phyloP scores from a whole-genome alignment of 192 early-diverging fungal genomes.

The Podochytrium sp. region DNA sequence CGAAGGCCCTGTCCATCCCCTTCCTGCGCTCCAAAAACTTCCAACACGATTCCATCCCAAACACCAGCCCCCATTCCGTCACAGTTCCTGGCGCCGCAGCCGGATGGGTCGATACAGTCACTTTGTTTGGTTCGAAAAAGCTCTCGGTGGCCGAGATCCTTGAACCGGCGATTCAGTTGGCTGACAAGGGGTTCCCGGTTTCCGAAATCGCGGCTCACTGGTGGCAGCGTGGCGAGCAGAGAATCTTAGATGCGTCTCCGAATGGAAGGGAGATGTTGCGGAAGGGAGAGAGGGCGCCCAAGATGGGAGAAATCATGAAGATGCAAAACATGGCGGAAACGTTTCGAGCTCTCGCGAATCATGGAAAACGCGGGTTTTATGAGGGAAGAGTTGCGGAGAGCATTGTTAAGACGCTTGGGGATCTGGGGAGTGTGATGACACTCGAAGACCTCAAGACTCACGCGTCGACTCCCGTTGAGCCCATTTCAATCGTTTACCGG shows the following conservation, averaged over 20 bases:
- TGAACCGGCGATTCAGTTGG: conserved; percentile 69
- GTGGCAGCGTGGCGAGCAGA: conserved; percentile 41
- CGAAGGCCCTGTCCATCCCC: conserved; percentile 59
- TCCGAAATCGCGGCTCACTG: conserved; percentile 53
- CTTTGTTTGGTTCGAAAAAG: conserved; percentile 65
- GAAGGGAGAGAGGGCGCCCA: conserved; percentile 52
- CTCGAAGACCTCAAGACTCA: conserved; percentile 68
- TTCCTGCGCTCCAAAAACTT: conserved; percentile 38
- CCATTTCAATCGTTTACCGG: conserved; percentile 68
- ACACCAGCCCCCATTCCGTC: conserved; percentile 15
- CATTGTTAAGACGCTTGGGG: conserved; percentile 59
- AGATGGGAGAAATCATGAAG: conserved; percentile 65
- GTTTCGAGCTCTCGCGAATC: conserved; percentile 55
- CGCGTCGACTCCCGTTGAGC: conserved; percentile 50
- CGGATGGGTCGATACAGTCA: conserved; percentile 72
- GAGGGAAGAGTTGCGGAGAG: conserved; percentile 66
- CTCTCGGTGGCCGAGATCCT: conserved; percentile 61
- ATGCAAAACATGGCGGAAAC: conserved; percentile 61
- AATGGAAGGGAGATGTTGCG: conserved; percentile 53
- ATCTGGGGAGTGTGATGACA: conserved; percentile 64
- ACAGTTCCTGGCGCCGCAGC: conserved; percentile 79
- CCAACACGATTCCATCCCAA: conserved; percentile 46
- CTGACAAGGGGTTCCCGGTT: conserved; percentile 69
- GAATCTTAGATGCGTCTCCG: conserved; percentile 36
- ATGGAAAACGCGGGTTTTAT: conserved; percentile 74